Percentiles rank a stretch among this genome's conserved stretches.
Evolutionary conservation across 371 early-diverging fungal species (phyloP).

Genomic region (Catenaria anguillulae): DNA sequence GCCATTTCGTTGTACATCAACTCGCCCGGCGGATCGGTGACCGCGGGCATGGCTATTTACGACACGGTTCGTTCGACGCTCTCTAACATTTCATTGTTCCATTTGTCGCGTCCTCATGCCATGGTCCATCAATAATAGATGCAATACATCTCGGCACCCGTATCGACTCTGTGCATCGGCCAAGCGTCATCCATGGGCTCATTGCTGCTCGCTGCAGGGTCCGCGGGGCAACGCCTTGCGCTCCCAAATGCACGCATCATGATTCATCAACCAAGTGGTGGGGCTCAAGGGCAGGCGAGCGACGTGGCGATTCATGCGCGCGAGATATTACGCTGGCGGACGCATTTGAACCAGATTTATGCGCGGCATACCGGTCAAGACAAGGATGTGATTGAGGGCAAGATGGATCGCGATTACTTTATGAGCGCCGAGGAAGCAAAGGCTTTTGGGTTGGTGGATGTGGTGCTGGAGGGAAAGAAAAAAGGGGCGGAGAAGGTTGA

Average conservation of each 20-base stretch:
- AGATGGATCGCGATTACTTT: slow-evolving; percentile 88
- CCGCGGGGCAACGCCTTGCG: slow-evolving; percentile 69
- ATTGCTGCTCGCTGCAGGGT: slow-evolving; percentile 76
- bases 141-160: slow-evolving; percentile 81
- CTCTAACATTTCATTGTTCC: too few relatives aligned
- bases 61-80: too few relatives aligned
- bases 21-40: slow-evolving; percentile 89
- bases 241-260: slow-evolving; percentile 88
- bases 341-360: slow-evolving; percentile 72
- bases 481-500: too few relatives aligned
- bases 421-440: slow-evolving; percentile 86
- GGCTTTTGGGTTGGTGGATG: slow-evolving; percentile 84
- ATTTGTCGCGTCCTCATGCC: too few relatives aligned
- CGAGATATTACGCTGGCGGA: slow-evolving; percentile 82
- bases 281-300: slow-evolving; percentile 89
- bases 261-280: slow-evolving; percentile 97
- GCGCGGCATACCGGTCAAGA: slow-evolving; percentile 70
- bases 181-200: slow-evolving; percentile 98
- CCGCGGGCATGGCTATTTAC: slow-evolving; percentile 88
- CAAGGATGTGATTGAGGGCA: slow-evolving; percentile 35
- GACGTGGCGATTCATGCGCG: slow-evolving; percentile 95
- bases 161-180: slow-evolving; percentile 86
- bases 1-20: slow-evolving; percentile 91
- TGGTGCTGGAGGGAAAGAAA: slow-evolving; percentile 44
- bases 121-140: too few relatives aligned